phyloP scores from a whole-genome alignment of 768 basidiomycete species.

The Serpula lacrymans region DNA sequence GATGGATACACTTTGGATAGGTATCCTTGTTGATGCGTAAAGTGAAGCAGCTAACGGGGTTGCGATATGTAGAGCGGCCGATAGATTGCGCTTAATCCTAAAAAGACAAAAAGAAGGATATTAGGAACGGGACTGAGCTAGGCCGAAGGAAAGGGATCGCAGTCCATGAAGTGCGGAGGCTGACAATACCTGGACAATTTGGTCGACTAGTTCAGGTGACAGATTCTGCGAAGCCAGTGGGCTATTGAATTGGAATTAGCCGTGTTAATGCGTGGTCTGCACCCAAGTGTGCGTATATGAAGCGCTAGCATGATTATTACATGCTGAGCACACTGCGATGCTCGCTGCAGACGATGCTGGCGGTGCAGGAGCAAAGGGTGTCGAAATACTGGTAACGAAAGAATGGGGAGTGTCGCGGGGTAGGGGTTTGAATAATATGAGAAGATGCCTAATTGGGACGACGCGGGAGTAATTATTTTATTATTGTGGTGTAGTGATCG shows the following conservation, averaged over 20 bases:
- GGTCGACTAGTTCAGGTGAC: conserved; percentile 17
- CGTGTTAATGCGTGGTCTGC: conserved; percentile 7
- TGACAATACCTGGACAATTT: conserved; percentile 18
- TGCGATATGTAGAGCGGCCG: too few species aligned
- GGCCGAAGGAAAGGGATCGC: neutral
- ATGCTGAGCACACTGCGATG: neutral
- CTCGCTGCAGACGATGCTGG: too few species aligned
- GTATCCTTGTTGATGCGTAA: neutral
- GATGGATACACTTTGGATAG: neutral
- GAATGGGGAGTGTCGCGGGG: conserved; percentile 22
- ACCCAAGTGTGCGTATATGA: neutral
- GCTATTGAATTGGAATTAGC: conserved; percentile 2
- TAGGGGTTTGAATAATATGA: conserved; percentile 18
- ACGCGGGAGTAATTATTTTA: conserved; percentile 32
- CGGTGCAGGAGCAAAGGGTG: too few species aligned
- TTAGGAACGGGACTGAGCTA: neutral
- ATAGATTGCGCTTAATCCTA: too few species aligned
- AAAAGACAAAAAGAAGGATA: too few species aligned
- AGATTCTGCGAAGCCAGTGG: conserved; percentile 5
- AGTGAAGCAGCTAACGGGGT: too few species aligned
- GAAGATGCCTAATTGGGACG: conserved; percentile 12
- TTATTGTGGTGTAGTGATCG: conserved; percentile 51
- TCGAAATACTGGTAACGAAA: conserved; percentile 5
- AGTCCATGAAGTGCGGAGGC: neutral
- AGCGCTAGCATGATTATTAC: neutral